Base-by-base conservation (phyloP, 2,329 filamentous ascomycete genomes). In the Venturia carpophila region DNA sequence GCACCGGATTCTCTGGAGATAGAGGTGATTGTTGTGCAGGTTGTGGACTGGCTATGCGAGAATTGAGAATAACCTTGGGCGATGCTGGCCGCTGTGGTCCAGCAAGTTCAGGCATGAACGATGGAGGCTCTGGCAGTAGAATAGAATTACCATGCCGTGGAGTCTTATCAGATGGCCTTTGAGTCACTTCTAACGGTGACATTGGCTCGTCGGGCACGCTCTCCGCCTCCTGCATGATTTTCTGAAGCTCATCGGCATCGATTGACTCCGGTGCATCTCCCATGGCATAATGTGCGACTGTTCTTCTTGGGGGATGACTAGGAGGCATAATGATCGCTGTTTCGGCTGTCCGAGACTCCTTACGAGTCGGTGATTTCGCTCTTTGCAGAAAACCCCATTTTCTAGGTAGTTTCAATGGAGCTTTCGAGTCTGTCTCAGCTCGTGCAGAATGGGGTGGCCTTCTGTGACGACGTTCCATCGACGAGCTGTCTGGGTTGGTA, bases 301-400 rank as follows among this genome's bases (percentile, higher is more conserved):
- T 78, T 24, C 81, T 76, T 42, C 74, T 75, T 1, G 67, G 19
- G 2, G 24, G 15, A 27, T 42, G 47, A 17, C 72, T 71, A 9
- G 73, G 69, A 27, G 74, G 68, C 4, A 74, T 70, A 37, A 77
- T 72, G 30, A 76, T 73, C 52, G 77, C 76, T 63, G 77, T 71
- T 45, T 79, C 72, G 63, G 78, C 73, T 10, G 69, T 68, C 19
- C 71, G 70, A 47, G 69, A 65, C 5, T 71, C 70, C 41, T 75
- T 71, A 74, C 77, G 72, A 41, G 76, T 74, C 13, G 74, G 71
- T 5, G 76, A 74, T 17, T 79, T 78, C 9, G 77, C 76, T 15
- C 79, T 73, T 64, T 85, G 83, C 66, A 87, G 85, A 68, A 87
- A 84, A 68, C 84, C 86, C 83, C 83, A 86, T 72, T 79, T 79